Conservation (phyloP, 768 basidiomycete species). For the Porpolomopsis calyptriformis region DNA sequence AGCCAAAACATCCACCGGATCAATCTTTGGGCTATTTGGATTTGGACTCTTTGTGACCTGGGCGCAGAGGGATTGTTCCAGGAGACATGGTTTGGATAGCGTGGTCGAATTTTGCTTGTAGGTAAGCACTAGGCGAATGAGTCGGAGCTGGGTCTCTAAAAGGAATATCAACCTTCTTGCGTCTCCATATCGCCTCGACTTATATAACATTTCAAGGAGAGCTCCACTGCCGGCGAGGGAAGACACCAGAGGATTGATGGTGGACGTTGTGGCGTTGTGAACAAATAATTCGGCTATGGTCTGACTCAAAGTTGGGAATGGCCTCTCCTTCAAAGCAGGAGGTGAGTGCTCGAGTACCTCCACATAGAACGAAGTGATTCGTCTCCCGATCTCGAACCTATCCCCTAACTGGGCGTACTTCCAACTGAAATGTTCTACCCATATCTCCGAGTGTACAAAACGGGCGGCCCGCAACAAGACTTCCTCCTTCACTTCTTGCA, state of each 20-base stretch:
- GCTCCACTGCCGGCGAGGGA: constrained; percentile 53
- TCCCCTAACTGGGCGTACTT: constrained; percentile 74
- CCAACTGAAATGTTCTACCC: constrained; percentile 81
- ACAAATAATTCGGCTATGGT: constrained; percentile 63
- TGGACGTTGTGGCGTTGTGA: constrained; percentile 64
- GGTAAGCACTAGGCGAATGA: constrained; percentile 53
- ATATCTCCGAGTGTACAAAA: constrained; percentile 80
- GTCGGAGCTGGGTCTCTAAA: constrained; percentile 53
- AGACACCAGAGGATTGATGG: constrained; percentile 71
- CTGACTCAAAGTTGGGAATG: constrained; percentile 51
- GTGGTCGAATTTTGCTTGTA: constrained; percentile 43
- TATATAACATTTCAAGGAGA: constrained; percentile 48
- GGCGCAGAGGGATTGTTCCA: constrained; percentile 69
- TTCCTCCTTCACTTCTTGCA: constrained; percentile 71
- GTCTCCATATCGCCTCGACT: constrained; percentile 58
- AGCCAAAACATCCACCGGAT: constrained; percentile 69
- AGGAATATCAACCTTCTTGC: constrained; percentile 57
- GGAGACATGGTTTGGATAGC: constrained; percentile 43
- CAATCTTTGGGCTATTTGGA: constrained; percentile 37
- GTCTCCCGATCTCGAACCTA: constrained; percentile 70
- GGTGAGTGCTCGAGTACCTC: constrained; percentile 56
- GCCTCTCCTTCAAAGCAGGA: constrained; percentile 38
- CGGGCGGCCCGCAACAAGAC: constrained; percentile 67
- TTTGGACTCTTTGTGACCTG: constrained; percentile 45
- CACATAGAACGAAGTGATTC: constrained; percentile 56